Evolutionary conservation across 805 yeast species (phyloP).

Genomic region (Teunomyces gatunensis): DNA sequence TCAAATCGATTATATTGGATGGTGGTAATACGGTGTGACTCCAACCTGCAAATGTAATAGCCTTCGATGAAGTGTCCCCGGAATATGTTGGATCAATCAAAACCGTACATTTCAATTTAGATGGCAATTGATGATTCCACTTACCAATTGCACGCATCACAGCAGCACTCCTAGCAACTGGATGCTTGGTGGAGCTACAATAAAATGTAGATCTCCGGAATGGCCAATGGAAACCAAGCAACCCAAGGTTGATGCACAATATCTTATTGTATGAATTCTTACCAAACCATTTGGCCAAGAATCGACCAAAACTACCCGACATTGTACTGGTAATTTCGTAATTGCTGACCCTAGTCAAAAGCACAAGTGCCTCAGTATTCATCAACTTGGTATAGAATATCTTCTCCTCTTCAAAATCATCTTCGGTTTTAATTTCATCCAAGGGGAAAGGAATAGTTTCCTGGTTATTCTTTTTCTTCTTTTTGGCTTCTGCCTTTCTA

Average conservation of each 20-base stretch:
- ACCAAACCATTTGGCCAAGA: constrained; percentile 26
- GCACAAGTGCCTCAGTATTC: constrained; percentile 40
- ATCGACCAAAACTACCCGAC: constrained; percentile 20
- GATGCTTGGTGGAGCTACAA: constrained; percentile 35
- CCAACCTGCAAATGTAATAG: constrained; percentile 41
- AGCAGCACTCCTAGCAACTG: constrained; percentile 41
- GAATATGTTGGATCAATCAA: constrained; percentile 38
- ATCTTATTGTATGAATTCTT: constrained; percentile 25
- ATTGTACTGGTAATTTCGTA: constrained; percentile 38
- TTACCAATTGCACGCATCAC: constrained; percentile 33
- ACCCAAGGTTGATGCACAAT: constrained; percentile 37
- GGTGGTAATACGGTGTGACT: constrained; percentile 30
- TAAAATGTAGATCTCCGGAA: constrained; percentile 40
- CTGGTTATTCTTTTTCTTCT: not conserved
- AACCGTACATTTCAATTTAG: constrained; percentile 28
- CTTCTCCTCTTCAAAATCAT: not conserved
- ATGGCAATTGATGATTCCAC: constrained; percentile 25
- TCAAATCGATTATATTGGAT: constrained; percentile 39
- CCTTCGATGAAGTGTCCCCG: constrained; percentile 28
- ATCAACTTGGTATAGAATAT: constrained; percentile 32
- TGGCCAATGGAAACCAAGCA: constrained; percentile 46
- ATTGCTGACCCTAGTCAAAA: constrained; percentile 34
- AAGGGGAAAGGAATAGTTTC: not conserved
- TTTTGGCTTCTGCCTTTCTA: constrained; percentile 2
- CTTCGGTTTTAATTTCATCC: constrained; percentile 1